Percentiles rank a stretch among this genome's conserved stretches.
Conservation (phyloP, 352 stramenopile genomes). For the Pythium insidiosum region DNA sequence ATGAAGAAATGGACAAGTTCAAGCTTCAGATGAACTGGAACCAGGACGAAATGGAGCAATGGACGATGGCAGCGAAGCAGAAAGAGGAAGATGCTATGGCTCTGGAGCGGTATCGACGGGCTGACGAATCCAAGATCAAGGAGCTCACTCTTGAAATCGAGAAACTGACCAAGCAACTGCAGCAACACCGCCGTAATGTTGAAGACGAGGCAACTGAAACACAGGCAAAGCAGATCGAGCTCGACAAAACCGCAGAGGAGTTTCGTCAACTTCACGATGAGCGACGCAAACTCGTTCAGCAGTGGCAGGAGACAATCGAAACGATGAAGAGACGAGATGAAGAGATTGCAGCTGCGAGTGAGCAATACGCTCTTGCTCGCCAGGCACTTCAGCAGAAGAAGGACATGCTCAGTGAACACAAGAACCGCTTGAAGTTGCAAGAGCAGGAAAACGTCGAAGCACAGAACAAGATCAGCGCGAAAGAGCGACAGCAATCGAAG, state of each 20-base stretch:
- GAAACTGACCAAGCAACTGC: constrained; percentile 85
- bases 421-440: constrained; percentile 75
- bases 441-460: constrained; percentile 84
- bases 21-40: constrained; percentile 98
- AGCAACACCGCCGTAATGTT: constrained; percentile 69
- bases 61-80: constrained; percentile 91
- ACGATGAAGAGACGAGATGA: constrained; percentile 89
- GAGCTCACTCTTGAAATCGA: constrained; percentile 91
- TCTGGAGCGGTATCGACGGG: constrained; percentile 90
- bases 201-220: constrained; percentile 88
- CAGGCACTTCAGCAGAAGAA: constrained; percentile 51
- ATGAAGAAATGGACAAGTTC: constrained; percentile 94
- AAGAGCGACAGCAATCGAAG: constrained; percentile 61
- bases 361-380: constrained; percentile 76
- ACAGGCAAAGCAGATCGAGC: constrained; percentile 93
- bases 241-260: constrained; percentile 93
- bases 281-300: constrained; percentile 88
- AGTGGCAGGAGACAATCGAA: constrained; percentile 94
- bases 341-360: constrained; percentile 89
- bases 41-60: constrained; percentile 97
- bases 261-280: constrained; percentile 92
- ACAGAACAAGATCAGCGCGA: constrained; percentile 53
- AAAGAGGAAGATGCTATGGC: constrained; percentile 94
- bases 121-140: constrained; percentile 94
- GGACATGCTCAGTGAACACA: constrained; percentile 65